Evolutionary conservation across 352 stramenopile genomes (phyloP).

Genomic region (Plasmopara viticola): DNA sequence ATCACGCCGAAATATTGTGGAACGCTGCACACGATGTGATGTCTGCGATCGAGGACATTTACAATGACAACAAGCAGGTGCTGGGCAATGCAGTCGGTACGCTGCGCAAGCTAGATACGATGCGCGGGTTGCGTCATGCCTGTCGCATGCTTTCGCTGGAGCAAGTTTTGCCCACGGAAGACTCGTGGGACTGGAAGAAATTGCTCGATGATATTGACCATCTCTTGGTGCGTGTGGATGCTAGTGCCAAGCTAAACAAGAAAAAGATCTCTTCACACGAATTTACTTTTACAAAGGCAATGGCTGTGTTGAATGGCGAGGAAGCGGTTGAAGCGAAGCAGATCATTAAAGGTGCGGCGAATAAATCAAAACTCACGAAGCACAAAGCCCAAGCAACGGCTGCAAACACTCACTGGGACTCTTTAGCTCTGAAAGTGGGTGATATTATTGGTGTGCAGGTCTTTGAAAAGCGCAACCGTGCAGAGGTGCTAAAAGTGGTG

Average conservation of each 20-base stretch:
- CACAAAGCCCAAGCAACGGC: conserved; percentile 17
- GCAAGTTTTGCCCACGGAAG: conserved; percentile 56
- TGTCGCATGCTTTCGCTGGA: conserved; percentile 61
- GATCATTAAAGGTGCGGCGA: conserved; percentile 24
- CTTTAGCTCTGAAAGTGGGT: conserved; percentile 47
- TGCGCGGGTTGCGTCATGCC: conserved; percentile 56
- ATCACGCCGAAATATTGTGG: conserved; percentile 91
- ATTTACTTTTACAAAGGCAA: conserved; percentile 20
- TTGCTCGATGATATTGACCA: conserved; percentile 69
- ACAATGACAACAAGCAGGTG: conserved; percentile 42
- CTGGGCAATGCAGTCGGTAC: conserved; percentile 37
- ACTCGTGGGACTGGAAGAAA: conserved; percentile 78
- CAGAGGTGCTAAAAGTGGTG: conserved; percentile 55
- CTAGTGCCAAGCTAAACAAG: conserved; percentile 32
- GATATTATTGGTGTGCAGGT: conserved; percentile 69
- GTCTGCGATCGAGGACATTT: conserved; percentile 74
- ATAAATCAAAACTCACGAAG: conserved; percentile 19
- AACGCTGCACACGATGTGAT: conserved; percentile 88
- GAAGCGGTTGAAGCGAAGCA: conserved; percentile 23
- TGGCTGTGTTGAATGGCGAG: conserved; percentile 19
- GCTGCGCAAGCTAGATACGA: conserved; percentile 59
- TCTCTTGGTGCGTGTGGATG: conserved; percentile 53
- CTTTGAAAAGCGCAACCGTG: conserved; percentile 68
- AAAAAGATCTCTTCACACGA: conserved; percentile 29
- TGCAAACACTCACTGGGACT: conserved; percentile 54